Conservation (phyloP, 345 rosid genomes). For the Brassica napus region DNA sequence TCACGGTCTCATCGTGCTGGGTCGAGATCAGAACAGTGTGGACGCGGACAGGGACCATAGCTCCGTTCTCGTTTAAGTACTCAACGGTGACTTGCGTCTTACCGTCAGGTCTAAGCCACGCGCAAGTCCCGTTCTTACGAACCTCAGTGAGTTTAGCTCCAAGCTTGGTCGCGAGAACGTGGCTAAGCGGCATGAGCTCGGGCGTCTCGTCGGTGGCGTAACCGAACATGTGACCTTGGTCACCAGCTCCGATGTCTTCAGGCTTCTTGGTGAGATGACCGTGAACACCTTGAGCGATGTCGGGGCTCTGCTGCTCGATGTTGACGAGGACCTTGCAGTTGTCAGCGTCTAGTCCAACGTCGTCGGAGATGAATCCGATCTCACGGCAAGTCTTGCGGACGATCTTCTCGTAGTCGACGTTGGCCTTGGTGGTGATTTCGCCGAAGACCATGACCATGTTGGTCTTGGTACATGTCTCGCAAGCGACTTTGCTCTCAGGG, state of each 20-base stretch:
- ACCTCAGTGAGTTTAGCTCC: conserved; percentile 78
- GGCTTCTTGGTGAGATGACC: conserved; percentile 69
- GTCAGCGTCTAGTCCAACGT: conserved; percentile 71
- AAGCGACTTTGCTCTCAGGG: conserved; percentile 75
- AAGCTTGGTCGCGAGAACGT: conserved; percentile 70
- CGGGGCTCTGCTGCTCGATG: conserved; percentile 77
- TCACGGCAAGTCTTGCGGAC: conserved; percentile 70
- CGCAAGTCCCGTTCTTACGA: conserved; percentile 48
- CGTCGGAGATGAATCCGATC: conserved; percentile 58
- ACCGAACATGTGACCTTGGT: conserved; percentile 78
- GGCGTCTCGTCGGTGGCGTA: conserved; percentile 78
- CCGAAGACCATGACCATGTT: conserved; percentile 85
- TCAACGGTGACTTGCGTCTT: conserved; percentile 47
- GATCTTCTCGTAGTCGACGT: conserved; percentile 66
- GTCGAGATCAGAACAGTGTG: conserved; percentile 47
- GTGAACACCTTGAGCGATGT: conserved; percentile 72
- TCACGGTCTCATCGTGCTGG: conserved; percentile 47
- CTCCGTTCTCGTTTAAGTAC: conserved; percentile 43
- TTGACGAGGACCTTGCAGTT: conserved; percentile 67
- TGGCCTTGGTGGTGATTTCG: conserved; percentile 70
- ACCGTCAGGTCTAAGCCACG: conserved; percentile 46
- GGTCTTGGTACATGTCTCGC: conserved; percentile 77
- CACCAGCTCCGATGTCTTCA: conserved; percentile 77
- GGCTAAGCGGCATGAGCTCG: conserved; percentile 73
- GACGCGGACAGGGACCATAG: conserved; percentile 46